These are phyloP conservation scores for Gonium pectorale DNA, from an alignment of 139 green algal species.

Conservation along the genomic window DNA sequence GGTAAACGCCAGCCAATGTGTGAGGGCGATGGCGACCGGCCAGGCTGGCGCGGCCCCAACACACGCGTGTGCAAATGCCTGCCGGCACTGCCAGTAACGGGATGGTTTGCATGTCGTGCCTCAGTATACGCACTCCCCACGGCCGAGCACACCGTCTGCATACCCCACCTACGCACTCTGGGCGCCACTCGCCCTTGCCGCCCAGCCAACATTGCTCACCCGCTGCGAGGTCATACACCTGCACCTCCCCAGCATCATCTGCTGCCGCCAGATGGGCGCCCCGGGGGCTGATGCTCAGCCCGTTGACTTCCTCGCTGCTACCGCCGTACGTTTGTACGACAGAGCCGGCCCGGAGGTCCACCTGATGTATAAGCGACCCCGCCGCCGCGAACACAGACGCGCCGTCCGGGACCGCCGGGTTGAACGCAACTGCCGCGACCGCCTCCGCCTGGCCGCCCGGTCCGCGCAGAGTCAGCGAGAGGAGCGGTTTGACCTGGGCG, in stretches of 20 bases:
- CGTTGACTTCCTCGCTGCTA: conserved; percentile 67
- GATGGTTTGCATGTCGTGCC: too few relatives aligned
- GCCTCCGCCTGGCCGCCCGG: conserved; percentile 5
- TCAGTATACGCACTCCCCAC: too few relatives aligned
- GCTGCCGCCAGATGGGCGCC: conserved; percentile 61
- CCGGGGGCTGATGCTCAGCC: conserved; percentile 52
- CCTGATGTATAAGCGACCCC: background rate
- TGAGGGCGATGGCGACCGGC: too few relatives aligned
- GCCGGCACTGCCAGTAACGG: too few relatives aligned
- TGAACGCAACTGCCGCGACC: background rate
- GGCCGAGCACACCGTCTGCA: too few relatives aligned
- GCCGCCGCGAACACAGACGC: background rate
- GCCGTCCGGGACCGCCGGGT: background rate
- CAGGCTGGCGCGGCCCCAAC: too few relatives aligned
- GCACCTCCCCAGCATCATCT: conserved; percentile 70
- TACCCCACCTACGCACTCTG: too few relatives aligned
- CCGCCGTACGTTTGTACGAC: conserved; percentile 36
- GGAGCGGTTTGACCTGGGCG: conserved; percentile 5
- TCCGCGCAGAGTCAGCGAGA: background rate
- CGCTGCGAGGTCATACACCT: conserved; percentile 57
- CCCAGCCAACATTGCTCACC: too few relatives aligned
- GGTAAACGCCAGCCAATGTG: too few relatives aligned
- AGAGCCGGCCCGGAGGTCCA: conserved; percentile 26
- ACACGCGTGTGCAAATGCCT: too few relatives aligned
- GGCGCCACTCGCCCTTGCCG: too few relatives aligned